Evolutionary conservation across 495 filamentous ascomycete genomes (phyloP), one percentile per base, ranked within the genome.

Genomic region (Aspergillus wentii): DNA sequence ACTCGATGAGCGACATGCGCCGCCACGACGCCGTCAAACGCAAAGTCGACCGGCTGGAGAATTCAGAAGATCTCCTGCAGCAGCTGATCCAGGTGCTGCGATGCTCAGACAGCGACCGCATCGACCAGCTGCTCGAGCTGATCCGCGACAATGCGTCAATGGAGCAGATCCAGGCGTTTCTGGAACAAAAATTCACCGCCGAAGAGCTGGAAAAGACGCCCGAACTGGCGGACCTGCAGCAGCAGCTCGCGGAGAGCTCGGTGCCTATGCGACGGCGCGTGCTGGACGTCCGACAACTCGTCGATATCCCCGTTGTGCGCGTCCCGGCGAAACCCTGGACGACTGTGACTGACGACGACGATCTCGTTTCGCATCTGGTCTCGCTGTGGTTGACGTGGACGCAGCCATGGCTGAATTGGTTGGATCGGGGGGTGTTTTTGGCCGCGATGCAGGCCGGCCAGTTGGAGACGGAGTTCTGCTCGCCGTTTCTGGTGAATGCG

Each of bases 261-360:
- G 17, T 25, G 1, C 13, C 33, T 8, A 9, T 20, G 11, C 34
- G 15, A 2, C 37, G 44, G 8, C 53, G 53, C 7, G 36, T 57
- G 30, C 30, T 61, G 25, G 51, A 57, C 25, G 39, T 57, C 1
- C 44, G 41, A 3, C 51, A 54, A 2, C 43, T 61, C 8, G 41
- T 36, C 13, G 50, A 57, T 39, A 49, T 47, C 19, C 56, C 56
- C 7, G n/a, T 48, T 1, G 46, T 58, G 22, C 44, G 41, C 3
- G 63, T 74, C 0, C 61, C 64, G 0, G 59, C 69, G 1, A 49
- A 46, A 8, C 65, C 66, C 3, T 76, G 72, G 72, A 76, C 72
- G 2, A 56, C 28, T 3, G 47, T 72, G 19, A 69, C 68, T 1
- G 61, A 61, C 15, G 64, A 71, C 33, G 58, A 68, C 36, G 66